A percentile compares a stretch with the other conserved stretches of the same genome.
These are phyloP conservation scores for Candida broadrunensis DNA, from an alignment of 805 yeast species.

Conservation along the genomic window DNA sequence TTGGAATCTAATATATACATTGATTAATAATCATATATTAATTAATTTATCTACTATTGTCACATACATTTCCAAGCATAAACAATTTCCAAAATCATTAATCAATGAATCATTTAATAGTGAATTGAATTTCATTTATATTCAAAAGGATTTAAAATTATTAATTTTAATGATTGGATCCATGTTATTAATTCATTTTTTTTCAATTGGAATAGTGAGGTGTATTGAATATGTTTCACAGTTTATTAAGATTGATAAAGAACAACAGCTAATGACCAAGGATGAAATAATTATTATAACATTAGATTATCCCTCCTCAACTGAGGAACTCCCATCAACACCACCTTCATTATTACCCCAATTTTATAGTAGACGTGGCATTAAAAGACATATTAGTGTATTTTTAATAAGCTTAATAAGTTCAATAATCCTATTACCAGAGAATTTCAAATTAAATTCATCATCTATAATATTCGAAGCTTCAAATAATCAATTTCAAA, in stretches of 20 bases:
- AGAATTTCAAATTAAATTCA: slow-evolving; percentile 16
- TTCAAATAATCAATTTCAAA: not conserved
- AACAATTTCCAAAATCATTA: not conserved
- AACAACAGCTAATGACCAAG: not conserved
- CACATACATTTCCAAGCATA: not conserved
- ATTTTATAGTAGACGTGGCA: not conserved
- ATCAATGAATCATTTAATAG: slow-evolving; percentile 1
- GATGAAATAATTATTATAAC: not conserved
- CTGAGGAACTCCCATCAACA: not conserved
- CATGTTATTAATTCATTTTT: slow-evolving; percentile 7
- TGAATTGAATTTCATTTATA: slow-evolving; percentile 5
- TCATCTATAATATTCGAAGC: slow-evolving; percentile 12
- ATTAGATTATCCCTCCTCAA: not conserved
- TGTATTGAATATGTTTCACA: slow-evolving; percentile 14
- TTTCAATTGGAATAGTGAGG: slow-evolving; percentile 10
- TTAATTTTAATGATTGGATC: slow-evolving; percentile 8
- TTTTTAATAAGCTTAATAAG: not conserved
- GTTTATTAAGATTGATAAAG: not conserved
- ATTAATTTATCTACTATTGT: not conserved
- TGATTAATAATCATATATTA: not conserved
- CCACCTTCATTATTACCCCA: not conserved
- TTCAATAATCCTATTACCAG: slow-evolving; percentile 8
- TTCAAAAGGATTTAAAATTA: slow-evolving; percentile 10
- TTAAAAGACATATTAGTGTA: not conserved
- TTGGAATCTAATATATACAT: not conserved